Evolutionary conservation across 441 rosid species (phyloP).

Genomic region (Populus tomentosa): DNA sequence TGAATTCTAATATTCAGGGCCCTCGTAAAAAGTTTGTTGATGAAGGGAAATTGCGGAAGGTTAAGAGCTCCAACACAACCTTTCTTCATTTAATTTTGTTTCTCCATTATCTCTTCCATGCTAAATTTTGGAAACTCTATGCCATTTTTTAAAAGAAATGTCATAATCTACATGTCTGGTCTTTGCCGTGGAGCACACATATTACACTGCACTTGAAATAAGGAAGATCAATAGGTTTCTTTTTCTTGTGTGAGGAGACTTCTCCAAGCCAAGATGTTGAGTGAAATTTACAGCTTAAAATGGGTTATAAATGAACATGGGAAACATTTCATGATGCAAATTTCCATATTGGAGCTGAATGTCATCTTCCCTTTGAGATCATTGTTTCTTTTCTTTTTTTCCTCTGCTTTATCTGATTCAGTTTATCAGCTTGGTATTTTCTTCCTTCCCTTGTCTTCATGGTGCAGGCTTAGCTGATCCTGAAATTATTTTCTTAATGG

Average conservation of each 20-base stretch:
- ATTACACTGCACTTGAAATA: conserved; percentile 43
- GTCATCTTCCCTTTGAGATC: background rate
- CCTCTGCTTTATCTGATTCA: background rate
- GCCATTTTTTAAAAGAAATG: background rate
- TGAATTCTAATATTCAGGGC: conserved; percentile 82
- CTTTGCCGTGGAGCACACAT: background rate
- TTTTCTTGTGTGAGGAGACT: background rate
- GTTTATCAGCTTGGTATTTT: background rate
- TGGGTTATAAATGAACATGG: background rate
- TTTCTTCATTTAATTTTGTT: conserved; percentile 12
- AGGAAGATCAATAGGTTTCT: conserved; percentile 30
- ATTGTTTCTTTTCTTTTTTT: background rate
- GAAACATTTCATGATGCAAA: background rate
- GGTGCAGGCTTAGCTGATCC: background rate
- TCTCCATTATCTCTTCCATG: background rate
- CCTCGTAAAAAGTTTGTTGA: conserved; percentile 97
- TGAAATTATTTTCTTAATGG: background rate
- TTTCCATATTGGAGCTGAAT: background rate
- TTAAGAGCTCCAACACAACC: conserved; percentile 18
- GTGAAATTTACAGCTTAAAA: background rate
- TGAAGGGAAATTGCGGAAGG: conserved; percentile 98
- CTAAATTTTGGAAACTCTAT: conserved; percentile 5
- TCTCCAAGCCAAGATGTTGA: background rate
- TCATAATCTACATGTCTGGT: conserved; percentile 26
- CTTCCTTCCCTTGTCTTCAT: background rate